A percentile compares a stretch with the other conserved stretches of the same genome.
Evolutionary conservation across 805 yeast genomes (phyloP).

Genomic region (Wickerhamomyces pijperi): DNA sequence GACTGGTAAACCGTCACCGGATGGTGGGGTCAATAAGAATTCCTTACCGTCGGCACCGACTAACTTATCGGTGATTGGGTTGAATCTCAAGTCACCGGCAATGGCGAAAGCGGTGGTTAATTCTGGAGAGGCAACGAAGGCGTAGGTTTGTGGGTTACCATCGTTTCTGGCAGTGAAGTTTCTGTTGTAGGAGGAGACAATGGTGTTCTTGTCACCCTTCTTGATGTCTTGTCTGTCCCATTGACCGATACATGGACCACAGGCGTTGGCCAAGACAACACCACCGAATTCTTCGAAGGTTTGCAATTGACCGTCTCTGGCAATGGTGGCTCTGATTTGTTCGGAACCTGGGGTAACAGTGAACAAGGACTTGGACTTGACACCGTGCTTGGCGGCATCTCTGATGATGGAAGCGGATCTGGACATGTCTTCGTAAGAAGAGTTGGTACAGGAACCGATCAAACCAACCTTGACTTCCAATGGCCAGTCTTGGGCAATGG

Average conservation of each 20-base stretch:
- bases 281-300: constrained; percentile 90
- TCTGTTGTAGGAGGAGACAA: constrained; percentile 95
- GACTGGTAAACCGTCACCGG: constrained; percentile 83
- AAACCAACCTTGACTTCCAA: constrained; percentile 85
- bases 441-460: constrained; percentile 97
- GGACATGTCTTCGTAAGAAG: constrained; percentile 96
- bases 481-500: constrained; percentile 86
- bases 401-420: constrained; percentile 87
- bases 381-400: constrained; percentile 85
- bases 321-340: constrained; percentile 96
- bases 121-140: constrained; percentile 95
- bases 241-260: constrained; percentile 99
- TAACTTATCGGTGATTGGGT: constrained; percentile 87
- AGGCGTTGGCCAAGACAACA: constrained; percentile 90
- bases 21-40: constrained; percentile 80
- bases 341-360: constrained; percentile 97
- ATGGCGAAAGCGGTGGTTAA: constrained; percentile 91
- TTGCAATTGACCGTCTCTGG: constrained; percentile 85
- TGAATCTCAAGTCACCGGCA: constrained; percentile 93
- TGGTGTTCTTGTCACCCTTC: constrained; percentile 93
- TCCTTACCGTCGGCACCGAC: constrained; percentile 82
- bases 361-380: constrained; percentile 84
- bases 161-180: constrained; percentile 97
- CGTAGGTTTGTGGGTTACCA: constrained; percentile 96
- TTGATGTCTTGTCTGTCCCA: constrained; percentile 93